Conservation (phyloP, 495 filamentous ascomycete genomes). For the Neurospora tetraspora region DNA sequence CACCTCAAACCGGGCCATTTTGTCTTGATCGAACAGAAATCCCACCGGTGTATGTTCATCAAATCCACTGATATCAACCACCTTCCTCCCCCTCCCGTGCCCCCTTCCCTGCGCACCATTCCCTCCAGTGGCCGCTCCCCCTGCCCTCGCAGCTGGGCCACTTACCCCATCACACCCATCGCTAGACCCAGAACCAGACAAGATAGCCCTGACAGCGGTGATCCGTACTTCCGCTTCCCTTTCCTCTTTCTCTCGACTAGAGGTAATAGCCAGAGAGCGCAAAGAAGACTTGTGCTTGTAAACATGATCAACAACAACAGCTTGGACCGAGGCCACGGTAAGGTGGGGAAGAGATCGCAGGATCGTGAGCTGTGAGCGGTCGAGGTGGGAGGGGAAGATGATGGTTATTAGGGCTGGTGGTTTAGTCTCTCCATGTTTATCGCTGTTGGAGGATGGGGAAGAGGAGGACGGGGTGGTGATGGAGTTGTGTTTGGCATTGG, state of each 20-base stretch:
- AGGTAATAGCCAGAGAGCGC: too few species aligned
- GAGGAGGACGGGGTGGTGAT: neutral
- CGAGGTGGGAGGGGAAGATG: neutral
- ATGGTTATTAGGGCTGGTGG: neutral
- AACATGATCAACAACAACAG: neutral
- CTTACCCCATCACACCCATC: neutral
- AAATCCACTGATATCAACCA: neutral
- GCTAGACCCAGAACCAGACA: neutral
- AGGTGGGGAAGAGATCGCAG: neutral
- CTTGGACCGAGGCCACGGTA: neutral
- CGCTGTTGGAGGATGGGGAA: neutral
- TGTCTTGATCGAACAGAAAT: neutral
- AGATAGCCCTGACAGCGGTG: neutral
- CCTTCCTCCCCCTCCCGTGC: neutral
- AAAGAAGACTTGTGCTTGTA: neutral
- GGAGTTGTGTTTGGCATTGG: neutral
- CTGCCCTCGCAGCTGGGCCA: neutral
- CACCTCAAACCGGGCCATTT: slow-evolving; percentile 24
- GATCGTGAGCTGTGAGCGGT: neutral
- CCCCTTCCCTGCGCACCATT: too few species aligned
- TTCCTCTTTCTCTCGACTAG: neutral
- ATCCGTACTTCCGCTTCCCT: neutral
- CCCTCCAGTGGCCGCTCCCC: too few species aligned
- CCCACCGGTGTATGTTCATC: neutral
- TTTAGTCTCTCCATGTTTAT: too few species aligned